Evolutionary conservation across 2,329 filamentous ascomycete species (phyloP), one percentile per base, ranked within the genome.

Genomic region (Penicillium sp.): DNA sequence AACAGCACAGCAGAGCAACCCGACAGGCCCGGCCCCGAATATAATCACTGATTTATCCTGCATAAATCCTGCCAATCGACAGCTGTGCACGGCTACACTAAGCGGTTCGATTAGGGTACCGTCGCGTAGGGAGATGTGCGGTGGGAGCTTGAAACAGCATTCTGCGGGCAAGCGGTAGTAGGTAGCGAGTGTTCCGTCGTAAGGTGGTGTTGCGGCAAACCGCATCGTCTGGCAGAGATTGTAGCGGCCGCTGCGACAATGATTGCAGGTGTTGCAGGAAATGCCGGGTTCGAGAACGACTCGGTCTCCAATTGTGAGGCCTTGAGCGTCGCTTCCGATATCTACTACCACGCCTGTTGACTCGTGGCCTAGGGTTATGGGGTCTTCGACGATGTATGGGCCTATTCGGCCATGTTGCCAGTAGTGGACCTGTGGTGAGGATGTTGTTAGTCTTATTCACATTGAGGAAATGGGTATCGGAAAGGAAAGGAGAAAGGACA

Each of bases 121-220:
- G 75, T 96, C 90, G 69, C 92, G 88, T 49, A 93, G 78, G 83
- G 9, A 66, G 17, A 67, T 51, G 36, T 65, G 62, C 1, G 36
- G 1, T 4, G 92, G 90, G 16, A 97, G 83, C 78, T 89, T 89
- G 76, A 91, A 94, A 81, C 90, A 95, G 72, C 93, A 95, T 73
- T 96, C 91, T 62, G 86, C 83, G 1, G 91, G 89, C 1, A 91
- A 80, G 14, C 79, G 69, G 80, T 92, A 96, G 79, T 91, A 93
- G 49, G 89, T 89, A 0, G 90, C 86, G 48, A 97, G 78, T 0
- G 92, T 96, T 45, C 91, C 91, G 73, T 96, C 86, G 71, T 87
- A 85, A 1, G 92, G 92, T 10, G 92, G 92, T 11, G 91, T 96
- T 0, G 92, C 91, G 37, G 92, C 91, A 69, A 97, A 97, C 25